Evolutionary conservation across 139 green algal genomes (phyloP), one percentile per base, ranked within the genome.

Genomic region (Gonium pectorale): DNA sequence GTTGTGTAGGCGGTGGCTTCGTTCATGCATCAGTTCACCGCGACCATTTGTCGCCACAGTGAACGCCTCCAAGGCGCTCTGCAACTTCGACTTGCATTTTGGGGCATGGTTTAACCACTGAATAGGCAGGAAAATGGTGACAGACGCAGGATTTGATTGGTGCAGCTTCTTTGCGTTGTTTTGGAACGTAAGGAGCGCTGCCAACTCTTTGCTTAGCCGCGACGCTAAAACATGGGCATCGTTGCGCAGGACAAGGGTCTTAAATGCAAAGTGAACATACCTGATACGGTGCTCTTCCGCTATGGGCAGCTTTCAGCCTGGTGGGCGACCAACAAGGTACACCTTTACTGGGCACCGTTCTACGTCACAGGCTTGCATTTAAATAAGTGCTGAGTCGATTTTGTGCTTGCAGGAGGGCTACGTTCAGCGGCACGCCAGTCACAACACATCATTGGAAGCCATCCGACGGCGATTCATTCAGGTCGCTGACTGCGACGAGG

Each of bases 261-360:
- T 15, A 86, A 86, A 63, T 90, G 87, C 33, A 91, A 90, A 27
- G 62, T 92, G 22, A 92, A 91, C 79, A 87, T 94, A 13, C 90
- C 91, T 21, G 90, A 94, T 74, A 94, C 90, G 0, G 73, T 94
- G 5, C 81, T 94, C 2, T 87, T 94, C 44, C 64, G 83, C 24
- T 88, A 87, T 62, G 90, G 91, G 2, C 81, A 92, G 71, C 77
- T 92, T 0, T 79, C 75, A 1, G 88, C 90, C 2, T 94, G 91
- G 91, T 93, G 87, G 79, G 64, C 52, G 38, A 93, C 86, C 26
- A 89, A 90, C 33, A 92, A 91, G 90, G 91, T 92, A 44, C 31
- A 80, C 33, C 24, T 59, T 59, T 38, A 56, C n/a, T n/a, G n/a
- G n/a, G n/a, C n/a, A n/a, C n/a, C n/a, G n/a, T n/a, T 64, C 56